Percentiles rank a stretch among this genome's conserved stretches.
Conservation (phyloP, 192 early-diverging fungal genomes). For the Backusella australiensis region DNA sequence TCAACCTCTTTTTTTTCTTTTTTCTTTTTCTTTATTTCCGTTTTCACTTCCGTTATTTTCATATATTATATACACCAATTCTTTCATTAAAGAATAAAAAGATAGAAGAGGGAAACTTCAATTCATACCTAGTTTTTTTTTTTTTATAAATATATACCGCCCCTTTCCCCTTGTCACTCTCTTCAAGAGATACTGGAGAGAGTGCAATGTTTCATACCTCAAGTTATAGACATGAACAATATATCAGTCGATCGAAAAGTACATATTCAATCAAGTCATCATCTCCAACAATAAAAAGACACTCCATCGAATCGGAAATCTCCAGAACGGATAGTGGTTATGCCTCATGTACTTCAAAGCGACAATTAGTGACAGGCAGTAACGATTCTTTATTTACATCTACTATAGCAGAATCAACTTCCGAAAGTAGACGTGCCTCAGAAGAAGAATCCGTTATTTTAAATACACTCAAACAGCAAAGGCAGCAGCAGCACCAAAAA, state of each 20-base stretch:
- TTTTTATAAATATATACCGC: background rate
- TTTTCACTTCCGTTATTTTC: background rate
- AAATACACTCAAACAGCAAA: background rate
- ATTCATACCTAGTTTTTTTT: background rate
- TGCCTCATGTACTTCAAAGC: background rate
- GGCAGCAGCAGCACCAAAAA: background rate
- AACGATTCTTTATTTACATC: background rate
- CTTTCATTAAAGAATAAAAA: background rate
- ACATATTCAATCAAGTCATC: background rate
- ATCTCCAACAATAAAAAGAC: constrained; percentile 1
- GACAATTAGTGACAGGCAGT: background rate
- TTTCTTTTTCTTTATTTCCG: background rate
- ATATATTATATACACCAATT: background rate
- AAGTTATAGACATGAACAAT: background rate
- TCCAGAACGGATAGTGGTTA: background rate
- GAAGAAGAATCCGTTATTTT: background rate
- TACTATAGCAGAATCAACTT: background rate
- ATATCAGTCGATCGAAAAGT: background rate
- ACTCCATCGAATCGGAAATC: background rate
- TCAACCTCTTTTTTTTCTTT: background rate
- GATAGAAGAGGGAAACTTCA: constrained; percentile 1
- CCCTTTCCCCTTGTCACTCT: background rate
- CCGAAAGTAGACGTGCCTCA: background rate
- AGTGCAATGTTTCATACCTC: background rate
- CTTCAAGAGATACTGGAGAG: background rate